Evolutionary conservation across 2,329 filamentous ascomycete genomes (phyloP).

Genomic region (Neopestalotiopsis sp.): DNA sequence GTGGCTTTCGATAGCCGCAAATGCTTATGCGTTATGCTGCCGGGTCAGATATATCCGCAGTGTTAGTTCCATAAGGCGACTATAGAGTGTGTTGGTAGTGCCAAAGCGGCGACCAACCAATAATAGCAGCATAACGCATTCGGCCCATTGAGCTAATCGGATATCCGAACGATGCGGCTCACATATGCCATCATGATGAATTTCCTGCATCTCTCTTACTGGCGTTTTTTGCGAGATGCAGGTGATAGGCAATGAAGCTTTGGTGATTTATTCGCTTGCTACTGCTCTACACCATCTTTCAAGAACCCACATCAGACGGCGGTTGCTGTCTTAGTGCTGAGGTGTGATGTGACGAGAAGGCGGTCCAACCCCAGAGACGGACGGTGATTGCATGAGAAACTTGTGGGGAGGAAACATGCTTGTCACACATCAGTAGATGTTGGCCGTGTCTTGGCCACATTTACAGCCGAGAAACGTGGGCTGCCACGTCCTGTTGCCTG

Average conservation of each 20-base stretch:
- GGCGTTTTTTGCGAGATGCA: background rate
- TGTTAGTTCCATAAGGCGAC: background rate
- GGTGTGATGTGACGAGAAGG: background rate
- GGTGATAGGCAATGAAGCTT: background rate
- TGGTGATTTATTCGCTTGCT: background rate
- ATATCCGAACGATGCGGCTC: background rate
- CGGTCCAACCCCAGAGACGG: background rate
- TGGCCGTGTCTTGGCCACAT: background rate
- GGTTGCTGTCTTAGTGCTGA: background rate
- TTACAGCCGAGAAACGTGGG: background rate
- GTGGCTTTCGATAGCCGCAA: background rate
- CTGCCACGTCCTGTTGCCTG: background rate
- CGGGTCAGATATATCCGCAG: background rate
- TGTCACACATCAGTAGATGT: background rate
- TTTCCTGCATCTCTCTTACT: background rate
- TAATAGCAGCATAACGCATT: conserved; percentile 2
- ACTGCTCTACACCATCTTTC: background rate
- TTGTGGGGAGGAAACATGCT: background rate
- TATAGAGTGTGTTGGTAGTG: background rate
- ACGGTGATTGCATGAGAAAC: background rate
- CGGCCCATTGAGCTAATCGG: background rate
- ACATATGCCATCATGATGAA: background rate
- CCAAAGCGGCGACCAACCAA: background rate
- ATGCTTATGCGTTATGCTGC: background rate
- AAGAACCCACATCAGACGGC: background rate